A percentile compares a stretch with the other conserved stretches of the same genome.
Conservation (phyloP, 2,329 filamentous ascomycete species). For the Keithomyces neogunnii region DNA sequence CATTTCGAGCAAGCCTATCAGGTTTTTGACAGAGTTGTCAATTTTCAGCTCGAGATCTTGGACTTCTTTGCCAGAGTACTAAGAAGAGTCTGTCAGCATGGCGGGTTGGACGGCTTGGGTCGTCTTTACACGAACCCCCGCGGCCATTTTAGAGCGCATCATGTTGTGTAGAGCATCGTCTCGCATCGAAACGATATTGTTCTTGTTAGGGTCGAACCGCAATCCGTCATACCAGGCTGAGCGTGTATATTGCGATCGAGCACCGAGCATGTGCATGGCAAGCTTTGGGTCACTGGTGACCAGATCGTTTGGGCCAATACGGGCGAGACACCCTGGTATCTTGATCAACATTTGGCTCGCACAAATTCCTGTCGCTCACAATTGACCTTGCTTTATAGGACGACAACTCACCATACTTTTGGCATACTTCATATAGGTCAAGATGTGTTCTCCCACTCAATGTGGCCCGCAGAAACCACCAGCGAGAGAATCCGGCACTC, state of each 20-base stretch:
- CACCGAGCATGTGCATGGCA: conserved; percentile 30
- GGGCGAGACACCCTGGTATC: conserved; percentile 18
- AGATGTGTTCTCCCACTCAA: conserved; percentile 24
- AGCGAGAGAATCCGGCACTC: conserved; percentile 27
- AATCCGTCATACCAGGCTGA: conserved; percentile 38
- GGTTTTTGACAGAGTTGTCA: conserved; percentile 8
- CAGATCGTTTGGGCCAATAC: conserved; percentile 33
- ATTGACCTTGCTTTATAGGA: background rate
- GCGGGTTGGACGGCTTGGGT: conserved; percentile 10
- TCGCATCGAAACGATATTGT: conserved; percentile 41
- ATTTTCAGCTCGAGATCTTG: conserved; percentile 35
- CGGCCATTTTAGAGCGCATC: conserved; percentile 39
- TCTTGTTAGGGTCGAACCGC: conserved; percentile 38
- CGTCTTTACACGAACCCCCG: conserved; percentile 28
- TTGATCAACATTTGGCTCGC: background rate
- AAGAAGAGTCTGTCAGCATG: background rate
- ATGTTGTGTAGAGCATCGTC: conserved; percentile 34
- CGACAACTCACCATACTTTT: conserved; percentile 24
- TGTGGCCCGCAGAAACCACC: conserved; percentile 27
- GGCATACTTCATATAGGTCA: conserved; percentile 25
- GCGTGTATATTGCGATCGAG: conserved; percentile 25
- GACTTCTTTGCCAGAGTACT: conserved; percentile 44
- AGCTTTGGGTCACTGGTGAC: conserved; percentile 37
- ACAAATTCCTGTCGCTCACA: too few relatives aligned
- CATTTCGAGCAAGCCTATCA: conserved; percentile 8